These are phyloP conservation scores for Cornus suecica DNA, from an alignment of 148 eudicot species.

Conservation along the genomic window DNA sequence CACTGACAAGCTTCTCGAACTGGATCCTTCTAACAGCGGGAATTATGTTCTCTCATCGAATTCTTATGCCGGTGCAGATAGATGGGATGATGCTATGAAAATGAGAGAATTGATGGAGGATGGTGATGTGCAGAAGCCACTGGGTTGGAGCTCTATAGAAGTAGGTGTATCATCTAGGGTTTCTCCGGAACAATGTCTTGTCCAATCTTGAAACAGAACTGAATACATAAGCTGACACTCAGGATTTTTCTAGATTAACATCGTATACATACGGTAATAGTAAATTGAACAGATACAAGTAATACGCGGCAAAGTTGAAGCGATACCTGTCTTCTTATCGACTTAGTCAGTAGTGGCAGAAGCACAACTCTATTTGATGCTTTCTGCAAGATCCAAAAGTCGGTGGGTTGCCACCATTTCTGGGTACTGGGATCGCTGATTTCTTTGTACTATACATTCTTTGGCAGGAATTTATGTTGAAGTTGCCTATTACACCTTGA, in stretches of 20 bases:
- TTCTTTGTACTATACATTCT: not conserved
- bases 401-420: not conserved
- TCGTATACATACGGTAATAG: not conserved
- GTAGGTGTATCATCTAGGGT: not conserved
- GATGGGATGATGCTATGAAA: slow-evolving; percentile 66
- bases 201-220: not conserved
- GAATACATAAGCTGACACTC: slow-evolving; percentile 1
- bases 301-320: not conserved
- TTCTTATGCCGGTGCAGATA: slow-evolving; percentile 57
- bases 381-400: not conserved
- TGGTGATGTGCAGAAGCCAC: slow-evolving; percentile 47
- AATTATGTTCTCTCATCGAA: slow-evolving; percentile 59
- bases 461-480: not conserved
- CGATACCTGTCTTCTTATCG: not conserved
- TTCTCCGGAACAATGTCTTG: not conserved
- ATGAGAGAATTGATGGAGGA: slow-evolving; percentile 51
- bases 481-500: not conserved
- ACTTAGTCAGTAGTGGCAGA: not conserved
- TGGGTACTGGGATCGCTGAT: not conserved
- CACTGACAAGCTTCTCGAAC: slow-evolving; percentile 48
- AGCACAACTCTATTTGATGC: not conserved
- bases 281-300: not conserved
- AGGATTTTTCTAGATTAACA: not conserved
- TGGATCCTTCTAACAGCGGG: slow-evolving; percentile 62
- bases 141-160: slow-evolving; percentile 57